Percentiles rank a stretch among this genome's conserved stretches.
Evolutionary conservation across 768 basidiomycete genomes (phyloP).

Genomic region (Tylopilus sp.): DNA sequence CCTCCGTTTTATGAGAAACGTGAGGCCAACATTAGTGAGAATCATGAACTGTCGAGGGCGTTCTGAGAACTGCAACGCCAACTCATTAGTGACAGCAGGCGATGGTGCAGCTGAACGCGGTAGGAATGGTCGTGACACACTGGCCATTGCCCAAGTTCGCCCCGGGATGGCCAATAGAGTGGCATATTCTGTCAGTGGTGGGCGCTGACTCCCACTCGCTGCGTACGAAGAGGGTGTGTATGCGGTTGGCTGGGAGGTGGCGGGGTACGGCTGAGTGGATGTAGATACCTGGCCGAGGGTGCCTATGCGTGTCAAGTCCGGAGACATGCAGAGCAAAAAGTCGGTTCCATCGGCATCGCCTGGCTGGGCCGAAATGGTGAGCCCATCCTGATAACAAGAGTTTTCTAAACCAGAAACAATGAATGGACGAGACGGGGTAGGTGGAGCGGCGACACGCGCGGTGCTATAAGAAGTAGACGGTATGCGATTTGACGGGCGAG

Average conservation of each 20-base stretch:
- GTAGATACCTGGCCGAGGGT: conserved; percentile 62
- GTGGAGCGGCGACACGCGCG: conserved; percentile 40
- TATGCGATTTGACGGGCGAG: conserved; percentile 46
- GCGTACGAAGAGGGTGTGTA: conserved; percentile 42
- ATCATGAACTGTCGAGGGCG: conserved; percentile 79
- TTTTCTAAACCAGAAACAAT: conserved; percentile 56
- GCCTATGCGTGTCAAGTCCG: conserved; percentile 72
- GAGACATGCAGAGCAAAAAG: conserved; percentile 69
- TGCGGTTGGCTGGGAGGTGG: conserved; percentile 36
- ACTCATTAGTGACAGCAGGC: conserved; percentile 68
- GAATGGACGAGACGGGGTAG: conserved; percentile 53
- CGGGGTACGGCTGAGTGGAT: conserved; percentile 32
- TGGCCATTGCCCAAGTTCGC: conserved; percentile 79
- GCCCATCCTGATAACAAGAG: conserved; percentile 63
- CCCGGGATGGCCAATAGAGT: conserved; percentile 77
- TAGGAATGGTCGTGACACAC: conserved; percentile 38
- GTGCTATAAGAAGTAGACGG: conserved; percentile 43
- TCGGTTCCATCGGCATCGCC: conserved; percentile 73
- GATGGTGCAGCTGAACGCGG: conserved; percentile 39
- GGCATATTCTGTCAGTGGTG: conserved; percentile 74
- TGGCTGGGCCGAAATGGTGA: conserved; percentile 67
- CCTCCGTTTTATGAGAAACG: conserved; percentile 74
- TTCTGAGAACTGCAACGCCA: conserved; percentile 78
- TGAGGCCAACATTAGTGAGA: conserved; percentile 82
- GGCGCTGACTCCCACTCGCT: conserved; percentile 42